Percentiles rank a stretch among this genome's conserved stretches.
These are phyloP conservation scores for Leccinellum albellum DNA, from an alignment of 768 basidiomycete species.

Conservation along the genomic window DNA sequence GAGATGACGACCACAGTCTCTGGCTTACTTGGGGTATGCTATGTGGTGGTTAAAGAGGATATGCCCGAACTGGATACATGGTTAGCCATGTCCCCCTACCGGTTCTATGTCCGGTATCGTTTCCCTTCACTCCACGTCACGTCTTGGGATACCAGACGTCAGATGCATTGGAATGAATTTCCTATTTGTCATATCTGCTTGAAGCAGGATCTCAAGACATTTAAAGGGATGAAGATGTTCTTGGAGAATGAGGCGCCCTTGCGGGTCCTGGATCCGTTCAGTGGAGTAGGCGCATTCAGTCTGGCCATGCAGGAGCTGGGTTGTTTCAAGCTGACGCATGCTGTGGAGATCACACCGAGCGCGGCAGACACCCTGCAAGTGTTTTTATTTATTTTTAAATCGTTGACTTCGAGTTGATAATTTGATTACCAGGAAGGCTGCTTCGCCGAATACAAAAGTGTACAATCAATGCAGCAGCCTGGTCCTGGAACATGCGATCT, in stretches of 20 bases:
- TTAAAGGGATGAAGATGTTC: constrained; percentile 34
- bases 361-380: constrained; percentile 62
- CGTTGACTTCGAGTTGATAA: background rate
- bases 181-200: constrained; percentile 47
- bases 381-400: background rate
- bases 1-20: constrained; percentile 28
- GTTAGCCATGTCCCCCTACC: constrained; percentile 49
- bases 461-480: constrained; percentile 73
- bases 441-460: constrained; percentile 48
- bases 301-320: constrained; percentile 53
- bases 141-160: constrained; percentile 36
- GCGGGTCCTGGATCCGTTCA: constrained; percentile 41
- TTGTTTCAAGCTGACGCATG: constrained; percentile 57
- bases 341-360: constrained; percentile 72
- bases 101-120: constrained; percentile 54
- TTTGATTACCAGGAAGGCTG: constrained; percentile 37
- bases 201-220: constrained; percentile 26
- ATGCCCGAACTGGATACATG: constrained; percentile 39
- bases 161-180: constrained; percentile 35
- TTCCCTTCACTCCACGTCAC: constrained; percentile 41
- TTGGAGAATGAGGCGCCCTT: constrained; percentile 24
- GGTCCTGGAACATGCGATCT: constrained; percentile 56
- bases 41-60: constrained; percentile 39
- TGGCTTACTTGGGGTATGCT: constrained; percentile 47
- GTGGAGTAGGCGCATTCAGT: constrained; percentile 57